Evolutionary conservation across 345 rosid species (phyloP), one percentile per base, ranked within the genome.

Genomic region (Noccaea caerulescens): DNA sequence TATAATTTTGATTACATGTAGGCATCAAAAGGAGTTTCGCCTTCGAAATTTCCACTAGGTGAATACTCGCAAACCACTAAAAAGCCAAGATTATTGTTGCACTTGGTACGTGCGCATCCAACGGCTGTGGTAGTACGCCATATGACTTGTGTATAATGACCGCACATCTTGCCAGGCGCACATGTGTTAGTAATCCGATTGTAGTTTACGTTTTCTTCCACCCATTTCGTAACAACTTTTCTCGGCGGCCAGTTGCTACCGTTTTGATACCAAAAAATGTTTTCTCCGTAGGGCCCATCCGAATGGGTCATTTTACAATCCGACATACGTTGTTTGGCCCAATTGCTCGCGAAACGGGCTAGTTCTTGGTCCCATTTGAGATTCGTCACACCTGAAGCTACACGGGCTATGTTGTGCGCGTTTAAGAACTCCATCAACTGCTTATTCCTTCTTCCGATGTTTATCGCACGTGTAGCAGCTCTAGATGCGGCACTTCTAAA

Each of bases 91-190:
- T 37, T 34, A 6, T 47, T 47, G 11, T 9, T 2, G 14, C 89
- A 87, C 8, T 25, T 56, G 1, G 42, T 13, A 13, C 37, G 36
- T 1, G 79, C 77, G 23, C 92, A 84, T 30, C 92, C 87, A 2
- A 84, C 50, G 14, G 36, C 49, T 42, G 46, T 14, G 4, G 79
- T 77, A 37, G 76, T 13, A 12, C 56, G 77, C 88, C 88, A 84
- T 4, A 83, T 43, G 41, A 83, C 8, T 72, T 87, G 91, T 2
- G 88, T 84, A 70, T 80, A 87, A 44, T 87, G 91, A 4, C 86
- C 81, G 56, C 91, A 84, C 84, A 75, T 75, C 36, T 79, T 4
- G 0, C 75, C 82, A 0, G 4, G 0, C 2, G 3, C 7, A 23
- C 87, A 84, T 2, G 62, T 1, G 42, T 81, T 78, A 0, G 16